Conservation (phyloP, 345 rosid species). For the Sisymbrium altissimum region DNA sequence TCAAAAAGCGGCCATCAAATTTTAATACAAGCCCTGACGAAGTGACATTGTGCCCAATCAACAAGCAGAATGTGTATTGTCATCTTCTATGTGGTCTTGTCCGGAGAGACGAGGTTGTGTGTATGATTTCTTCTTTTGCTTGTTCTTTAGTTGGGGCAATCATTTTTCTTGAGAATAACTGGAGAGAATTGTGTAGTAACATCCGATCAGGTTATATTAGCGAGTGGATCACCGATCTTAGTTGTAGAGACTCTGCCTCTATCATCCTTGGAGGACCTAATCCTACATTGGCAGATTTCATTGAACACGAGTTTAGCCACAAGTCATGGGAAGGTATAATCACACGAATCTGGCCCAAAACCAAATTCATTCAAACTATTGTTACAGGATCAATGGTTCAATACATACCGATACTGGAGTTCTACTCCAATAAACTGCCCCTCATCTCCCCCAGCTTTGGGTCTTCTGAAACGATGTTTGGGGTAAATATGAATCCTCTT, state of each 20-base stretch:
- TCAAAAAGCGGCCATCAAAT: background rate
- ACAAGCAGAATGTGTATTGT: background rate
- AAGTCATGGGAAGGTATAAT: slow-evolving; percentile 68
- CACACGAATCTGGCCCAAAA: slow-evolving; percentile 53
- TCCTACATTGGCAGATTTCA: background rate
- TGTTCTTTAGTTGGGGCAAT: too few species aligned
- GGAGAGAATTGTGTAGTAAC: too few species aligned
- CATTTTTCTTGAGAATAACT: too few species aligned
- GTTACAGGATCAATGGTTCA: slow-evolving; percentile 64
- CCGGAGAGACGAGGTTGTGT: background rate
- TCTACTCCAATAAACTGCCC: too few species aligned
- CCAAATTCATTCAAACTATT: slow-evolving; percentile 46
- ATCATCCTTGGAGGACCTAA: too few species aligned
- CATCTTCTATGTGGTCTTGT: background rate
- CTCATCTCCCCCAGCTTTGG: too few species aligned
- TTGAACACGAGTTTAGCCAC: slow-evolving; percentile 36
- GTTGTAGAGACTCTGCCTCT: too few species aligned
- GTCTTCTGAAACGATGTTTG: too few species aligned
- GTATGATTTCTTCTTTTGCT: too few species aligned
- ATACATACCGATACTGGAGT: slow-evolving; percentile 37
- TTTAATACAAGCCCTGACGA: background rate
- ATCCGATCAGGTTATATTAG: too few species aligned
- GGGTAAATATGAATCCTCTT: too few species aligned
- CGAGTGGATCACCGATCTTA: too few species aligned
- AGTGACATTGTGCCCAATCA: background rate